Evolutionary conservation across 345 rosid species (phyloP).

Genomic region (Trapa bicornis): DNA sequence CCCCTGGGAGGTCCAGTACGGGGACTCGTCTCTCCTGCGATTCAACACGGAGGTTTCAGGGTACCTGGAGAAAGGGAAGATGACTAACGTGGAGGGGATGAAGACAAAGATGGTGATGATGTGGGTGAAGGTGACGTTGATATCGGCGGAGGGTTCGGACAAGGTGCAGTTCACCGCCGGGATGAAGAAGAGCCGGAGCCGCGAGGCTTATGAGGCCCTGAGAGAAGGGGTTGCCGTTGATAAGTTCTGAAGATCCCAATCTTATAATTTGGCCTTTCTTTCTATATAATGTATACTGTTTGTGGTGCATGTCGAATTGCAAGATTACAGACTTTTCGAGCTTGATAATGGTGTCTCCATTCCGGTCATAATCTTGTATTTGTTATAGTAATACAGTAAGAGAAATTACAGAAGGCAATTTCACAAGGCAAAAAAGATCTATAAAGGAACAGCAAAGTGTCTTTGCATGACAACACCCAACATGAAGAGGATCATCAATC

Average conservation of each 20-base stretch:
- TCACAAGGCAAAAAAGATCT: too few species aligned
- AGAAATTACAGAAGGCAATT: too few species aligned
- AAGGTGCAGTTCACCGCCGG: constrained; percentile 82
- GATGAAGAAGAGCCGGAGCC: constrained; percentile 61
- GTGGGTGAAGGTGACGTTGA: constrained; percentile 73
- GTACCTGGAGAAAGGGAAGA: constrained; percentile 70
- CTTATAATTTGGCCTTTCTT: background rate
- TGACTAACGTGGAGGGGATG: constrained; percentile 72
- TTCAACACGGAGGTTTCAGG: constrained; percentile 56
- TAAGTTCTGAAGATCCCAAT: constrained; percentile 37
- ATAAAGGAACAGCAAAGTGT: too few species aligned
- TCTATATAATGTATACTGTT: background rate
- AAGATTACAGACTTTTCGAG: background rate
- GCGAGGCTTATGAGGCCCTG: constrained; percentile 70
- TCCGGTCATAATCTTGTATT: too few species aligned
- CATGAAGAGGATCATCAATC: constrained; percentile 22
- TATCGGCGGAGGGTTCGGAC: constrained; percentile 40
- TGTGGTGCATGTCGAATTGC: background rate
- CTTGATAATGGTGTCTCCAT: too few species aligned
- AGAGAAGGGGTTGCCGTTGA: constrained; percentile 57
- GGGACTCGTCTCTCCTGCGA: constrained; percentile 67
- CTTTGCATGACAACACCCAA: background rate
- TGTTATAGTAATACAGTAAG: too few species aligned
- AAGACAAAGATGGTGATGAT: constrained; percentile 68
- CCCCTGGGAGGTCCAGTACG: constrained; percentile 77